Percentiles rank a stretch among this genome's conserved stretches.
phyloP scores from a whole-genome alignment of 2,329 filamentous ascomycete species.

The Hypoxylon sp. region DNA sequence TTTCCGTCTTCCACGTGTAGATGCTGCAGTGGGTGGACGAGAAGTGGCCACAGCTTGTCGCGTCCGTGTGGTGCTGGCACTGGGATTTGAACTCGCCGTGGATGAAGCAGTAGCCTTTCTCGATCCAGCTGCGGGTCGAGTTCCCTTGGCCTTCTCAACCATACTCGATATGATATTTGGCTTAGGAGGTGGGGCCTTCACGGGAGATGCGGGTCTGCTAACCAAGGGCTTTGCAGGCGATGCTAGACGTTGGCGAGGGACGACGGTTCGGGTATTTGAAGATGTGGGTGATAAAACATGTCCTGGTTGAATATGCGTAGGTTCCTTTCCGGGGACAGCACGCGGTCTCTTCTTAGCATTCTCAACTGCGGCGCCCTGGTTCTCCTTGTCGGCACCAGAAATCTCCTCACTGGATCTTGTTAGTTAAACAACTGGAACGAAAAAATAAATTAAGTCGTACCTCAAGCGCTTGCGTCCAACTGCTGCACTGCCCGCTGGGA shows the following conservation, averaged over 20 bases:
- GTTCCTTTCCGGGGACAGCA: slow-evolving; percentile 59
- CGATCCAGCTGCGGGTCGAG: slow-evolving; percentile 62
- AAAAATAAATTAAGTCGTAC: slow-evolving; percentile 57
- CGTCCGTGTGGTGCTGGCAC: slow-evolving; percentile 52
- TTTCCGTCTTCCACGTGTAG: slow-evolving; percentile 66
- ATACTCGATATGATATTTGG: slow-evolving; percentile 67
- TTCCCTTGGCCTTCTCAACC: slow-evolving; percentile 73
- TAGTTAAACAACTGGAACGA: slow-evolving; percentile 39
- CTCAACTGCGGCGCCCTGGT: slow-evolving; percentile 70
- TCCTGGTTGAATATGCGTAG: slow-evolving; percentile 61
- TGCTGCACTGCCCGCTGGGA: slow-evolving; percentile 49
- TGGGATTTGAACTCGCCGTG: slow-evolving; percentile 58
- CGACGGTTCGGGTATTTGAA: slow-evolving; percentile 79
- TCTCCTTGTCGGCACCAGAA: slow-evolving; percentile 81
- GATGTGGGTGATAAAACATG: slow-evolving; percentile 86
- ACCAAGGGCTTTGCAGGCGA: slow-evolving; percentile 72
- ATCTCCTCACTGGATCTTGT: slow-evolving; percentile 71
- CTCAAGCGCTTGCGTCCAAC: slow-evolving; percentile 65
- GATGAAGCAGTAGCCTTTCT: slow-evolving; percentile 65
- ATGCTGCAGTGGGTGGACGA: slow-evolving; percentile 58
- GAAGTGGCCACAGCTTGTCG: slow-evolving; percentile 58
- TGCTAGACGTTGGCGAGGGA: slow-evolving; percentile 64
- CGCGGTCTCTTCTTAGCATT: slow-evolving; percentile 79
- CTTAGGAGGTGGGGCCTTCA: slow-evolving; percentile 59
- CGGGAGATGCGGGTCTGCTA: slow-evolving; percentile 53